A percentile compares a stretch with the other conserved stretches of the same genome.
Conservation (phyloP, 805 yeast species). For the Wickerhamiella australiensis region DNA sequence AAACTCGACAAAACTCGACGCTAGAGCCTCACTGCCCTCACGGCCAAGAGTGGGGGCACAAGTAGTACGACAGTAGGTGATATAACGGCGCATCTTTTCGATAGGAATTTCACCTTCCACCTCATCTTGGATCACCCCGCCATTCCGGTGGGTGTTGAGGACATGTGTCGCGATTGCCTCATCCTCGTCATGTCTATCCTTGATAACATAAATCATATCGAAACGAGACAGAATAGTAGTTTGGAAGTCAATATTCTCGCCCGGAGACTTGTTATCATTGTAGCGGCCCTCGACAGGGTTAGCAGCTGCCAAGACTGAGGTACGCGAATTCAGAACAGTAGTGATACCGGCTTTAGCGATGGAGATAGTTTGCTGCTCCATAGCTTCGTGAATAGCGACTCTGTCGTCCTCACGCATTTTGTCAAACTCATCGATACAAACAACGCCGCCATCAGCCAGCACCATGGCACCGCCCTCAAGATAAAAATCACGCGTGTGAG, state of each 20-base stretch:
- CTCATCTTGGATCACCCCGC: constrained; percentile 41
- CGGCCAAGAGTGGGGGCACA: constrained; percentile 89
- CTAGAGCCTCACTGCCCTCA: constrained; percentile 79
- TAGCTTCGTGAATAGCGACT: constrained; percentile 98
- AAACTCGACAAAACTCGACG: constrained; percentile 85
- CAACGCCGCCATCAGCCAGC: constrained; percentile 98
- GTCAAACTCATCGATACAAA: constrained; percentile 97
- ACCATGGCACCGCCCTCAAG: constrained; percentile 99
- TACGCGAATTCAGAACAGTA: constrained; percentile 88
- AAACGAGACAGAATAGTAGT: constrained; percentile 93
- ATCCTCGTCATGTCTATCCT: constrained; percentile 86
- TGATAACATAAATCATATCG: constrained; percentile 95
- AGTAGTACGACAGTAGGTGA: constrained; percentile 75
- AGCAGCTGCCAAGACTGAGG: constrained; percentile 95
- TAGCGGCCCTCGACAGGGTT: constrained; percentile 95
- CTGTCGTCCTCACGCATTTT: constrained; percentile 99
- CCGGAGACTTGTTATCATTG: constrained; percentile 91
- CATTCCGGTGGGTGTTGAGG: constrained; percentile 82
- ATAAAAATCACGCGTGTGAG: constrained; percentile 74
- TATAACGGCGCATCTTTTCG: constrained; percentile 80
- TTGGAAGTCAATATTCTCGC: constrained; percentile 96
- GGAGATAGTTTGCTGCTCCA: constrained; percentile 99
- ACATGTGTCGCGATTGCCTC: constrained; percentile 87
- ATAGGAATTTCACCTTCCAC: constrained; percentile 73
- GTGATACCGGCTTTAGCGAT: constrained; percentile 99